Evolutionary conservation across 805 yeast genomes (phyloP).

Genomic region (Saturnispora hagleri): DNA sequence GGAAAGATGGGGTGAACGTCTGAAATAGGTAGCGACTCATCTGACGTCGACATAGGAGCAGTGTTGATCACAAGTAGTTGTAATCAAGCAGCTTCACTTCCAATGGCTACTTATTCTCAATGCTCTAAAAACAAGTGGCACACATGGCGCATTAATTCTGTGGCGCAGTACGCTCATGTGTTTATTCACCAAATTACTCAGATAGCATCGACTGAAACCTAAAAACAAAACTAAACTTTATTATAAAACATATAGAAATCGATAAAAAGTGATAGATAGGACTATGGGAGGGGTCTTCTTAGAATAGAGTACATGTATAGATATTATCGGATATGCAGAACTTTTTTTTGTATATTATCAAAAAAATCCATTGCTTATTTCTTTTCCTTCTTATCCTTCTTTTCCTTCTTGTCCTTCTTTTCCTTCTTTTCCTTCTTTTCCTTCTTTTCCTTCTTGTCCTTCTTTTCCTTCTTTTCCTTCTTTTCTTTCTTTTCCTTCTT

Average conservation of each 20-base stretch:
- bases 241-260: slow-evolving; percentile 6
- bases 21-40: neutral
- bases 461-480: slow-evolving; percentile 20
- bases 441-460: slow-evolving; percentile 27
- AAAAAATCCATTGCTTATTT: slow-evolving; percentile 19
- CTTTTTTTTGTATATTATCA: slow-evolving; percentile 13
- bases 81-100: neutral
- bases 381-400: slow-evolving; percentile 25
- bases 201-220: neutral
- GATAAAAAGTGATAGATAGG: neutral
- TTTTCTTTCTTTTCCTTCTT: slow-evolving; percentile 20
- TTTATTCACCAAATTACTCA: neutral
- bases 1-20: neutral
- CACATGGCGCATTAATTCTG: neutral
- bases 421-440: slow-evolving; percentile 26
- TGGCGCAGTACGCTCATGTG: neutral
- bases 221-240: slow-evolving; percentile 4
- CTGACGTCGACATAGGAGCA: neutral
- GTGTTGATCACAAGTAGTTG: neutral
- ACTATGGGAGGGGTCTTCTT: neutral
- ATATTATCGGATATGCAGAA: neutral
- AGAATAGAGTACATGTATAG: slow-evolving; percentile 2
- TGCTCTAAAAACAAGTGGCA: neutral
- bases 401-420: slow-evolving; percentile 23
- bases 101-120: neutral